phyloP scores from a whole-genome alignment of 2,329 filamentous ascomycete genomes.

The Colletotrichum sp. region DNA sequence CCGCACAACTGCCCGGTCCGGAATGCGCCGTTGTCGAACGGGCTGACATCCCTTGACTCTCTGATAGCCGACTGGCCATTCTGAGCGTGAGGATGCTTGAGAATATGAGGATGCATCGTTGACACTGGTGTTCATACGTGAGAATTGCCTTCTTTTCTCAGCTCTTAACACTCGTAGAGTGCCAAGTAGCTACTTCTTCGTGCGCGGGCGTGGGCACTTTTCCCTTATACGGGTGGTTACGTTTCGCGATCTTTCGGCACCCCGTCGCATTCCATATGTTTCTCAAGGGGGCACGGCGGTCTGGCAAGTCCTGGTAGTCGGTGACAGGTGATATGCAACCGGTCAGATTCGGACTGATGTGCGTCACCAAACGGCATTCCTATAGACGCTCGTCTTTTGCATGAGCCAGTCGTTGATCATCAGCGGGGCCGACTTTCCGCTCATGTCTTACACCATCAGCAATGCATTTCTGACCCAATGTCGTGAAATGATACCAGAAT shows the following conservation, averaged over 20 bases:
- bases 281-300: background rate
- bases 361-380: background rate
- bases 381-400: background rate
- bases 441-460: background rate
- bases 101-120: background rate
- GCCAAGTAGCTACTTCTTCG: background rate
- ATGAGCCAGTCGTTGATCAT: background rate
- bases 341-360: background rate
- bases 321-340: background rate
- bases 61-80: background rate
- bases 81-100: background rate
- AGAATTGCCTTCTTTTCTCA: background rate
- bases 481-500: background rate
- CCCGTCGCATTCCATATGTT: background rate
- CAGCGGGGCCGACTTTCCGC: background rate
- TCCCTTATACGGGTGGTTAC: background rate
- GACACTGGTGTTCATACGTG: background rate
- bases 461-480: background rate
- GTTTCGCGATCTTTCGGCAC: background rate
- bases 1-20: background rate
- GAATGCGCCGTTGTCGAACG: background rate
- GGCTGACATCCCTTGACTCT: background rate
- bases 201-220: background rate
- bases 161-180: background rate
- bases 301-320: background rate